phyloP scores from a whole-genome alignment of 1,284 basidiomycete genomes.

The Trametes pubescens region DNA sequence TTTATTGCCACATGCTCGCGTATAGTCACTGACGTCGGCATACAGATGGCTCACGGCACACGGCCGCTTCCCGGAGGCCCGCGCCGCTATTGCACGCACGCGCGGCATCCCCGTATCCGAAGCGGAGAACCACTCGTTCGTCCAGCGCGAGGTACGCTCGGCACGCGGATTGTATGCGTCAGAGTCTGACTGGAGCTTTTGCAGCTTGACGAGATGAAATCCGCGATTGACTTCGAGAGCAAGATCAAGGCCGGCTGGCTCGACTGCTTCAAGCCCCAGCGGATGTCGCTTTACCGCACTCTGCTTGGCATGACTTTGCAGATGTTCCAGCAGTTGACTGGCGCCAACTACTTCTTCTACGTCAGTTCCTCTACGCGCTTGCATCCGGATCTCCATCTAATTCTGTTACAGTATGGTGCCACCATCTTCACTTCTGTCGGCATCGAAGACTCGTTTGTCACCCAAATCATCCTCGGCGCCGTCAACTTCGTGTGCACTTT shows the following conservation, averaged over 20 bases:
- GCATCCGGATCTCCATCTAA: background rate
- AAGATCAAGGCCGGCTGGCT: constrained; percentile 60
- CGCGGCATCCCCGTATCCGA: constrained; percentile 59
- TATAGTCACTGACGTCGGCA: background rate
- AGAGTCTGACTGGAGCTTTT: background rate
- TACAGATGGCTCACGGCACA: constrained; percentile 63
- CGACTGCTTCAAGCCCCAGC: constrained; percentile 62
- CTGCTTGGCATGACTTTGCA: constrained; percentile 74
- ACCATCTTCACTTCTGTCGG: constrained; percentile 77
- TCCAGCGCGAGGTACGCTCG: constrained; percentile 52
- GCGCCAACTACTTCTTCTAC: constrained; percentile 77
- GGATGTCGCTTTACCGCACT: constrained; percentile 69
- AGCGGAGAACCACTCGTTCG: constrained; percentile 52
- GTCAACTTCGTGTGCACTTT: constrained; percentile 79
- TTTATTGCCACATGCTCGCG: constrained; percentile 8
- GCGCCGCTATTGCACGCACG: constrained; percentile 58
- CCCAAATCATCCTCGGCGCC: constrained; percentile 76
- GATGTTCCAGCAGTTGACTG: constrained; percentile 80
- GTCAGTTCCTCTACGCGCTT: constrained; percentile 28
- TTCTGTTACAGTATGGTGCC: constrained; percentile 60
- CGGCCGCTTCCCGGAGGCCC: constrained; percentile 61
- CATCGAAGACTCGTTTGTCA: constrained; percentile 71
- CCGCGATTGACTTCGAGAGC: constrained; percentile 57
- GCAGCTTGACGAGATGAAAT: constrained; percentile 55
- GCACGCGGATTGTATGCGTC: background rate